phyloP scores from a whole-genome alignment of 1,139 yeast species.

The Candida tropicalis region DNA sequence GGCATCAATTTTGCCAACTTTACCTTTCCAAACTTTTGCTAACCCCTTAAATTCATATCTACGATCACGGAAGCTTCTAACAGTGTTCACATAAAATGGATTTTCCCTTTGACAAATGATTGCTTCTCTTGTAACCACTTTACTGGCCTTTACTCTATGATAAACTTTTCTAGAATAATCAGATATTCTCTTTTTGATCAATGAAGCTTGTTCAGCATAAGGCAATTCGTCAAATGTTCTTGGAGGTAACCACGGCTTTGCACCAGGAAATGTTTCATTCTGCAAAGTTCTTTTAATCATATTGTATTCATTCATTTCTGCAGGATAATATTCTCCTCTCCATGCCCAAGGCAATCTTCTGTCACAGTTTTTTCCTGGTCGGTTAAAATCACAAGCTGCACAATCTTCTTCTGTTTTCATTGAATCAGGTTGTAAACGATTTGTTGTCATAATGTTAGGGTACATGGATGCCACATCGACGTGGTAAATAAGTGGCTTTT shows the following conservation, averaged over 20 bases:
- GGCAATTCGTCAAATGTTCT: conserved; percentile 75
- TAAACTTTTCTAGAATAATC: conserved; percentile 87
- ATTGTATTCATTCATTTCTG: conserved; percentile 86
- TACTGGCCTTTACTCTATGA: conserved; percentile 77
- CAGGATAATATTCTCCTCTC: conserved; percentile 96
- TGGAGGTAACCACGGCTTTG: conserved; percentile 55
- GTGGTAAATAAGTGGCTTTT: conserved; percentile 88
- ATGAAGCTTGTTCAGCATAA: conserved; percentile 74
- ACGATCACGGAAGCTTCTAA: conserved; percentile 91
- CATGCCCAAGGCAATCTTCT: conserved; percentile 94
- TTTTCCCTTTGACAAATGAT: conserved; percentile 97
- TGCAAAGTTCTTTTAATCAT: conserved; percentile 86
- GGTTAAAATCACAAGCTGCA: conserved; percentile 95
- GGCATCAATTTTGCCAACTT: conserved; percentile 55
- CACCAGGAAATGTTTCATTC: conserved; percentile 74
- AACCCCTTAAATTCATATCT: conserved; percentile 94
- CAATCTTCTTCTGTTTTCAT: conserved; percentile 95
- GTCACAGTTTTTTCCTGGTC: conserved; percentile 94
- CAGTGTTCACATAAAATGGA: conserved; percentile 95
- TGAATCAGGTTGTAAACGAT: conserved; percentile 96
- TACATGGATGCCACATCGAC: conserved; percentile 99
- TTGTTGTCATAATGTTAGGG: conserved; percentile 98
- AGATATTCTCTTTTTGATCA: conserved; percentile 75
- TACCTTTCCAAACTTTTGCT: conserved; percentile 94
- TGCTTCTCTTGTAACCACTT: conserved; percentile 87